A percentile compares a stretch with the other conserved stretches of the same genome.
Conservation (phyloP, 2,329 filamentous ascomycete genomes). For the Beauveria australis region DNA sequence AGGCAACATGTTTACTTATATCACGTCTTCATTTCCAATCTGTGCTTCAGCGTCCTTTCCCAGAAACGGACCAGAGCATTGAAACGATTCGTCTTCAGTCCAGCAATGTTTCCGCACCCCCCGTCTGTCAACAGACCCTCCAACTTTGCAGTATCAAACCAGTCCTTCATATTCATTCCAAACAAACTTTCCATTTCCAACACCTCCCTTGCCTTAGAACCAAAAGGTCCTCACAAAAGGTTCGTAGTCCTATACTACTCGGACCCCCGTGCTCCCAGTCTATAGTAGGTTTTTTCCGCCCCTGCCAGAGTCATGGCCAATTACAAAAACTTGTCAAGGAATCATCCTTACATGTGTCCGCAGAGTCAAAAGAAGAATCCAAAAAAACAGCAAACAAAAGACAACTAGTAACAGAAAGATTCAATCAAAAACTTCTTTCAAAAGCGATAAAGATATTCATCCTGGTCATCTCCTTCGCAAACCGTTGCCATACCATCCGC, state of each 20-base stretch:
- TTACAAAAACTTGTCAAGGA: neutral
- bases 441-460: constrained; percentile 5
- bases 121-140: neutral
- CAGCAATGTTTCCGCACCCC: neutral
- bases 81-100: neutral
- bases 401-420: constrained; percentile 10
- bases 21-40: neutral
- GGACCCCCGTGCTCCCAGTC: neutral
- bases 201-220: neutral
- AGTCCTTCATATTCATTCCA: neutral
- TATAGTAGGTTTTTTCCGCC: constrained; percentile 5
- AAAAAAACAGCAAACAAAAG: constrained; percentile 12
- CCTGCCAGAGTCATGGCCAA: neutral
- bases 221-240: neutral
- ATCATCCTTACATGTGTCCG: neutral
- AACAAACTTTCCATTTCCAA: neutral
- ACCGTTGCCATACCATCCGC: neutral
- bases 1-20: too few relatives aligned
- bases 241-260: neutral
- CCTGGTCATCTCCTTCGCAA: constrained; percentile 3
- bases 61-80: neutral
- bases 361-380: constrained; percentile 6
- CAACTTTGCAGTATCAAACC: neutral
- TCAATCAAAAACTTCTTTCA: neutral
- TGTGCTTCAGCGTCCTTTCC: neutral